Evolutionary conservation across 805 yeast genomes (phyloP).

Genomic region (Kazachstania viticola): DNA sequence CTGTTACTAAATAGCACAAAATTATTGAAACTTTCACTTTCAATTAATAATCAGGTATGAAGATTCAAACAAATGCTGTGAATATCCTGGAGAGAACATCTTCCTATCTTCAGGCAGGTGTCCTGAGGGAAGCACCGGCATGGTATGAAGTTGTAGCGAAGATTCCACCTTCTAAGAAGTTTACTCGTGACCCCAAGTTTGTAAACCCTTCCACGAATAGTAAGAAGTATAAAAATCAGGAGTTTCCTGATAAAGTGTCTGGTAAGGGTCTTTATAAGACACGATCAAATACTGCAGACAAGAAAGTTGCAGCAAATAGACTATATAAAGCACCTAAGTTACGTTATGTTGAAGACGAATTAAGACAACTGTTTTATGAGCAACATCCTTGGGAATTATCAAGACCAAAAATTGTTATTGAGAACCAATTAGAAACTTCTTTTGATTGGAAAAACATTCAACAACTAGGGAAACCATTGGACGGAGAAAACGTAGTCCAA

Average conservation of each 20-base stretch:
- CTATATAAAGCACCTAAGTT: slow-evolving; percentile 24
- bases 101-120: slow-evolving; percentile 57
- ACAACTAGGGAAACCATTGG: slow-evolving; percentile 64
- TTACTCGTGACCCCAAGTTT: slow-evolving; percentile 26
- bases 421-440: slow-evolving; percentile 43
- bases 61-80: slow-evolving; percentile 65
- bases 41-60: no score
- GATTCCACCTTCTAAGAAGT: slow-evolving; percentile 65
- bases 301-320: slow-evolving; percentile 7
- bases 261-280: slow-evolving; percentile 26
- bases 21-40: no score
- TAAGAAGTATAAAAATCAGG: slow-evolving; percentile 8
- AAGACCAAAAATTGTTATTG: slow-evolving; percentile 74
- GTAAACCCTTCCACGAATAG: slow-evolving; percentile 12
- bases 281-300: slow-evolving; percentile 17
- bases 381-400: slow-evolving; percentile 99
- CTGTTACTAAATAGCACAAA: no score
- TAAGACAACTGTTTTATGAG: slow-evolving; percentile 70
- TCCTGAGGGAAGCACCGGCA: slow-evolving; percentile 62
- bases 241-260: slow-evolving; percentile 6
- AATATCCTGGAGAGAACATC: slow-evolving; percentile 74
- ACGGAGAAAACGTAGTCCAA: slow-evolving; percentile 83
- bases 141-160: slow-evolving; percentile 83
- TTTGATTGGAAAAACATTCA: slow-evolving; percentile 68
- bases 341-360: slow-evolving; percentile 48